Evolutionary conservation across 75 land plant genomes (phyloP).

Genomic region (Ceratopteris richardii): DNA sequence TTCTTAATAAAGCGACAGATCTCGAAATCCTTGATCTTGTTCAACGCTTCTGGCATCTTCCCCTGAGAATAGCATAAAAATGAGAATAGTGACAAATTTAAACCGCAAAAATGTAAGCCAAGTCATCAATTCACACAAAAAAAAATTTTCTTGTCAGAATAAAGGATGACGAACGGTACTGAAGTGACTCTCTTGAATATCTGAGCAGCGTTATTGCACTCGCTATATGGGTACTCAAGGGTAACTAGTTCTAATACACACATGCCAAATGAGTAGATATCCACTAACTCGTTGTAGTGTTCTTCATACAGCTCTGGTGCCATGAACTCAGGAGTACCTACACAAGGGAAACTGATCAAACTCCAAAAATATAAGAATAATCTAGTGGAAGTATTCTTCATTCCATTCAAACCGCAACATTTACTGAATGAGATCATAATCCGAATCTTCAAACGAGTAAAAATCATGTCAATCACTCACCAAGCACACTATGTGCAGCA

Average conservation of each 20-base stretch:
- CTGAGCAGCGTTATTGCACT: constrained; percentile 72
- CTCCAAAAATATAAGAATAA: too few species aligned
- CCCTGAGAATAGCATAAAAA: constrained; percentile 30
- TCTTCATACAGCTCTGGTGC: constrained; percentile 73
- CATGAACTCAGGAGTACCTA: constrained; percentile 71
- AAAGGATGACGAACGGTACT: constrained; percentile 31
- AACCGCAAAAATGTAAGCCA: too few species aligned
- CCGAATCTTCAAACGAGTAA: too few species aligned
- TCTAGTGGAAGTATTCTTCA: too few species aligned
- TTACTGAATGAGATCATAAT: too few species aligned
- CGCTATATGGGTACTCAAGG: constrained; percentile 74
- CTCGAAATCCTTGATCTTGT: constrained; percentile 52
- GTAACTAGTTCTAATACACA: constrained; percentile 82
- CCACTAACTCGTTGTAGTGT: constrained; percentile 62
- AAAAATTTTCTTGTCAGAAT: too few species aligned
- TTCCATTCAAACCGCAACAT: too few species aligned
- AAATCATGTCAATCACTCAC: constrained; percentile 35
- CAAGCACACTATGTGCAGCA: constrained; percentile 79
- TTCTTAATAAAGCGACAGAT: constrained; percentile 67
- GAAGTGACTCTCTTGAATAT: constrained; percentile 67
- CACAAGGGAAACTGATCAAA: too few species aligned
- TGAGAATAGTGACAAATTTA: too few species aligned
- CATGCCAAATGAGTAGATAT: constrained; percentile 94
- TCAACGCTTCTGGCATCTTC: constrained; percentile 65
- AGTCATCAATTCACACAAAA: too few species aligned